phyloP scores from a whole-genome alignment of 2,329 filamentous ascomycete species.

The Hymenoscyphus linearis region DNA sequence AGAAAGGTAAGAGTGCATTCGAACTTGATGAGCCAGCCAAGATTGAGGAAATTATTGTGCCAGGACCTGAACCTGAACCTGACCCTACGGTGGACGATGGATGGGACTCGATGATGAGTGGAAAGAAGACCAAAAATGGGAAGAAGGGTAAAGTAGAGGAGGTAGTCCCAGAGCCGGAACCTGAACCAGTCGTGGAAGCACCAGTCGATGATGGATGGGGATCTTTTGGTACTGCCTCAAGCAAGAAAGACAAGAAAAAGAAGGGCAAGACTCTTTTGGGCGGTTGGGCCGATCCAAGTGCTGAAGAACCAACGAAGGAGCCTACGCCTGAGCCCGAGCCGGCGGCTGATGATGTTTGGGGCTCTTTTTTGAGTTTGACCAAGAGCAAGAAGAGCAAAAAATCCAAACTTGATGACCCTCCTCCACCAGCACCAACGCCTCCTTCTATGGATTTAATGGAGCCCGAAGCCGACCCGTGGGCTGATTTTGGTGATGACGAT shows the following conservation, averaged over 20 bases:
- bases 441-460: constrained; percentile 43
- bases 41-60: constrained; percentile 15
- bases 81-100: constrained; percentile 8
- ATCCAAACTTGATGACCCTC: constrained; percentile 37
- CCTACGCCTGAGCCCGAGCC: constrained; percentile 31
- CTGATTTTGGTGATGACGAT: constrained; percentile 29
- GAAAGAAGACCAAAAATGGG: constrained; percentile 11
- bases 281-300: constrained; percentile 3
- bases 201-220: constrained; percentile 20
- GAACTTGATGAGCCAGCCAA: constrained; percentile 26
- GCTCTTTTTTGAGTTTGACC: background rate
- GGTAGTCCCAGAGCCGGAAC: constrained; percentile 9
- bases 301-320: constrained; percentile 7
- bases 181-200: constrained; percentile 30
- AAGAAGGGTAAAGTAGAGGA: constrained; percentile 48
- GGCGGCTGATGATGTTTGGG: constrained; percentile 16
- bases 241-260: constrained; percentile 36
- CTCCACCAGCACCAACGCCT: constrained; percentile 45
- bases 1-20: constrained; percentile 29
- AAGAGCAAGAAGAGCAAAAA: constrained; percentile 38
- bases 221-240: background rate
- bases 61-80: constrained; percentile 17
- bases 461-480: constrained; percentile 36
- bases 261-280: constrained; percentile 11
- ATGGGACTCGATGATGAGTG: constrained; percentile 32